These are phyloP conservation scores for Teunomyces stri DNA, from an alignment of 805 yeast species.

Conservation along the genomic window DNA sequence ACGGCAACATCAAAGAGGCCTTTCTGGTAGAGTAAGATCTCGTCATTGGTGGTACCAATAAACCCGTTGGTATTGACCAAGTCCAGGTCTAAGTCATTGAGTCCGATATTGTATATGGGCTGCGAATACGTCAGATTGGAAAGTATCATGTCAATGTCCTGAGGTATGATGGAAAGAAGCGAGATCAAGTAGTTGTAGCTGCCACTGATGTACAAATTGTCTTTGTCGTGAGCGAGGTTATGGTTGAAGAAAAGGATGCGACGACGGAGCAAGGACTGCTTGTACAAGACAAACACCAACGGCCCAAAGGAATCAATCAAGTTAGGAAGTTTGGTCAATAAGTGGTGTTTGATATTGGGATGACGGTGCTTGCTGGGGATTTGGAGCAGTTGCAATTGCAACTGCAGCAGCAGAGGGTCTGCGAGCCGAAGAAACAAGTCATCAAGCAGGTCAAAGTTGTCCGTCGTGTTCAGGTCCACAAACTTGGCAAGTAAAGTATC, in stretches of 20 bases:
- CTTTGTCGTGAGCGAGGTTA: conserved; percentile 3
- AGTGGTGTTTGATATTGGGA: conserved; percentile 34
- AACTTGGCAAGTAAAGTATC: conserved; percentile 23
- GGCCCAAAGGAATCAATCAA: conserved; percentile 43
- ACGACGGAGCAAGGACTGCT: conserved; percentile 56
- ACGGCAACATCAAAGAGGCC: conserved; percentile 49
- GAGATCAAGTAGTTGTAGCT: conserved; percentile 57
- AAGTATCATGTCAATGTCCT: conserved; percentile 39
- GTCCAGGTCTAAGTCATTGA: conserved; percentile 46
- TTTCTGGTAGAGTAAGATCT: conserved; percentile 53
- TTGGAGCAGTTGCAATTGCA: too few relatives aligned
- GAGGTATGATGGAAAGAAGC: conserved; percentile 61
- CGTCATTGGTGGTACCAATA: conserved; percentile 67
- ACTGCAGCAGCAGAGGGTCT: not conserved
- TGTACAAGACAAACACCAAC: conserved; percentile 61
- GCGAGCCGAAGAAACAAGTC: conserved; percentile 14
- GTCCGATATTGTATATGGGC: conserved; percentile 63
- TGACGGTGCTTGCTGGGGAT: conserved; percentile 14
- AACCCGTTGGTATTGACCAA: conserved; percentile 33
- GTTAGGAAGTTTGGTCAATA: conserved; percentile 40
- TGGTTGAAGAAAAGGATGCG: conserved; percentile 40
- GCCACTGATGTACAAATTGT: conserved; percentile 16
- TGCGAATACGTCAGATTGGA: conserved; percentile 22
- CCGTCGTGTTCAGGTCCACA: conserved; percentile 17
- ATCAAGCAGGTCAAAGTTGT: conserved; percentile 18